Evolutionary conservation across 1,284 basidiomycete species (phyloP), one percentile per base, ranked within the genome.

Genomic region (Cerrena zonata): DNA sequence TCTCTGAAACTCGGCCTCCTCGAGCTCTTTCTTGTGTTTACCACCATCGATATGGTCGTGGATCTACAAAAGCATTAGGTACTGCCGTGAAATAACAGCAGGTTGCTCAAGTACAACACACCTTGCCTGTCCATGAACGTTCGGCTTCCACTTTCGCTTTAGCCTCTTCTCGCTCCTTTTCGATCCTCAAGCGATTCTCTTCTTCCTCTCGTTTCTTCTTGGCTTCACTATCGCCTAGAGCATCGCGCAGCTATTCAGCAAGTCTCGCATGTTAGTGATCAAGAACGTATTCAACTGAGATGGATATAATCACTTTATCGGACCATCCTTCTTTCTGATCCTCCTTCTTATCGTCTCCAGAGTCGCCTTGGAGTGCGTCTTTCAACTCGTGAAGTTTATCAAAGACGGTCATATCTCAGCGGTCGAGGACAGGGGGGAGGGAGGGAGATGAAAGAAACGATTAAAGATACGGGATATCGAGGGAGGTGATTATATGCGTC

Each of bases 41-140:
- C 52, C 52, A 3, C 52, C 52, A 39, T 53, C 52, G 7, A 53
- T 26, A 7, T 15, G 18, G 34, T 53, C 52, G 24, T 53, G 48
- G 24, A 52, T 48, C 50, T 52, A 36, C n/a, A n/a, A n/a, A n/a
- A n/a, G n/a, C n/a, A n/a, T n/a, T n/a, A n/a, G n/a, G n/a, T n/a
- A n/a, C n/a, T n/a, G n/a, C n/a, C n/a, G n/a, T n/a, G n/a, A n/a
- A n/a, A n/a, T n/a, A n/a, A n/a, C n/a, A n/a, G n/a, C n/a, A n/a
- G n/a, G n/a, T n/a, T n/a, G n/a, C n/a, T n/a, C n/a, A n/a, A n/a
- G n/a, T n/a, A n/a, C n/a, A 11, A 42, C 47, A 5, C 34, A 48
- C 52, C 48, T 53, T 49, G 12, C 48, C 47, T 26, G 30, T 38
- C 30, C 39, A 43, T 36, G 30, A 30, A 18, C 52, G 48, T 22